Percentiles rank a stretch among this genome's conserved stretches.
These are phyloP conservation scores for Adansonia rubrostipa DNA, from an alignment of 441 rosid genomes.

Conservation along the genomic window DNA sequence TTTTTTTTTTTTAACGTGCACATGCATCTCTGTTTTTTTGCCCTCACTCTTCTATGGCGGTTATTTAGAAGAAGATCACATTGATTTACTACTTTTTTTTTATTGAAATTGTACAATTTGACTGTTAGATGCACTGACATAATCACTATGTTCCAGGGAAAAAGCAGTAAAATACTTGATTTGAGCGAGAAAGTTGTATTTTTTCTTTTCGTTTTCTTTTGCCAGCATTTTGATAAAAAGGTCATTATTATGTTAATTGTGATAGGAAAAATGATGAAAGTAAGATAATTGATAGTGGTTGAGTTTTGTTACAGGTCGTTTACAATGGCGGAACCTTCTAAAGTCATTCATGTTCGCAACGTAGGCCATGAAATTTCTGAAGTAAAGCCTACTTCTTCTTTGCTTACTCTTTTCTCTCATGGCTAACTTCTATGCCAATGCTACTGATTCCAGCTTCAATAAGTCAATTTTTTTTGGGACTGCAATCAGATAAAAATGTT, in stretches of 20 bases:
- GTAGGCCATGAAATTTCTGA: slow-evolving; percentile 98
- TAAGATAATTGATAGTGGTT: slow-evolving; percentile 9
- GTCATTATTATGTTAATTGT: not conserved
- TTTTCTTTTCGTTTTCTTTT: not conserved
- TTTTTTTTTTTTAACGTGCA: not conserved
- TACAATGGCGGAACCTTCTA: slow-evolving; percentile 88
- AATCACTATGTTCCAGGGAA: not conserved
- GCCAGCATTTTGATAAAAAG: slow-evolving; percentile 5
- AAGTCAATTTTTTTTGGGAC: too few species aligned
- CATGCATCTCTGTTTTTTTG: not conserved
- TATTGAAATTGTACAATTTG: slow-evolving; percentile 4
- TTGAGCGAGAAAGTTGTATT: not conserved
- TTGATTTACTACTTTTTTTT: not conserved
- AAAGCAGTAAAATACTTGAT: not conserved
- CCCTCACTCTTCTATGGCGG: too few species aligned
- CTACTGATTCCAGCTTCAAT: too few species aligned
- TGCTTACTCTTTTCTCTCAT: not conserved
- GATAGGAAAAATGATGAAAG: not conserved
- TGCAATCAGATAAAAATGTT: too few species aligned
- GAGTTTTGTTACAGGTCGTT: slow-evolving; percentile 38
- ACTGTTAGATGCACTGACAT: slow-evolving; percentile 15
- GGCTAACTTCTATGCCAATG: not conserved
- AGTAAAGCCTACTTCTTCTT: slow-evolving; percentile 47
- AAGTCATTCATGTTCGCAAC: slow-evolving; percentile 97
- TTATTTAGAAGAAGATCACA: not conserved